Percentiles rank a stretch among this genome's conserved stretches.
Evolutionary conservation across 2,329 filamentous ascomycete genomes (phyloP).

Genomic region (Aureobasidium sp.): DNA sequence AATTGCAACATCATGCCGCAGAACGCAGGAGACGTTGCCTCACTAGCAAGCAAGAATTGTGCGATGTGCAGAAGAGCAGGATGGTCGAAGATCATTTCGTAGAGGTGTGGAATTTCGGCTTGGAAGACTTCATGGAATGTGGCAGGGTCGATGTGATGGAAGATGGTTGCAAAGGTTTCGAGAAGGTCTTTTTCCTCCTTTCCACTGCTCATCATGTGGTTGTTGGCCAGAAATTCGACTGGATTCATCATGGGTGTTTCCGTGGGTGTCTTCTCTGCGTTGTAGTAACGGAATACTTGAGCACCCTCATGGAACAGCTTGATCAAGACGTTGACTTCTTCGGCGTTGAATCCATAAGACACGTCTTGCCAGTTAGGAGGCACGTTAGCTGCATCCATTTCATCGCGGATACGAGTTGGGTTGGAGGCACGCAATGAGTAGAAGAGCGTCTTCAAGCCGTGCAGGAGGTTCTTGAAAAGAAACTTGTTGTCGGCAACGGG

Average conservation of each 20-base stretch:
- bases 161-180: constrained; percentile 96
- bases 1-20: constrained; percentile 97
- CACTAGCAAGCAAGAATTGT: constrained; percentile 97
- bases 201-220: constrained; percentile 86
- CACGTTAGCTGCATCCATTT: constrained; percentile 66
- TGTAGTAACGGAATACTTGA: constrained; percentile 94
- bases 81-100: constrained; percentile 97
- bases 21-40: constrained; percentile 94
- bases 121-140: constrained; percentile 99
- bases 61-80: constrained; percentile 88
- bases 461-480: constrained; percentile 91
- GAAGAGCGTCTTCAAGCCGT: constrained; percentile 92
- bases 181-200: constrained; percentile 97
- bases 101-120: constrained; percentile 90
- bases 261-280: constrained; percentile 67
- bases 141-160: constrained; percentile 95
- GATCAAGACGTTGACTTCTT: constrained; percentile 92
- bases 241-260: constrained; percentile 71
- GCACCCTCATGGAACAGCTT: constrained; percentile 97
- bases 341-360: constrained; percentile 90
- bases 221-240: constrained; percentile 86
- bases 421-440: constrained; percentile 92
- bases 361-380: constrained; percentile 92
- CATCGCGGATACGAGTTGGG: constrained; percentile 44
- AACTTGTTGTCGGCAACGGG: constrained; percentile 97